phyloP scores from a whole-genome alignment of 108 stramenopile genomes.

The Chaetoceros muelleri region DNA sequence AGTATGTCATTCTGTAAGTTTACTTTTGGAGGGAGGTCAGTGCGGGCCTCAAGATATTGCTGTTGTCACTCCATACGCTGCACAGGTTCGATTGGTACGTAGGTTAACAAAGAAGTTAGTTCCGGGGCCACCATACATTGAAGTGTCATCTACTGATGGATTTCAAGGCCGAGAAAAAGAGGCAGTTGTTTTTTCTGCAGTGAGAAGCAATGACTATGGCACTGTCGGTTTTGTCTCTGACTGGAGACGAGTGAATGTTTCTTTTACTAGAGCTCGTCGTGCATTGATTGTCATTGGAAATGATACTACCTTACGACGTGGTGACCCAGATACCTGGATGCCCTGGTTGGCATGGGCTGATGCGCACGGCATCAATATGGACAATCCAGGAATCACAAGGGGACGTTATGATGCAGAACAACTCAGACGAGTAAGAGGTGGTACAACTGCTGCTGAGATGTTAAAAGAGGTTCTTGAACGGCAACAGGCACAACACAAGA shows the following conservation, averaged over 20 bases:
- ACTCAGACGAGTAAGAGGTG: slow-evolving; percentile 83
- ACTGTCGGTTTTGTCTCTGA: slow-evolving; percentile 96
- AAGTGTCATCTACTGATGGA: slow-evolving; percentile 96
- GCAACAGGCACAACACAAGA: slow-evolving; percentile 82
- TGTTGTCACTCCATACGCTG: slow-evolving; percentile 98
- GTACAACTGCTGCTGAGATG: slow-evolving; percentile 90
- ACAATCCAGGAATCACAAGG: slow-evolving; percentile 73
- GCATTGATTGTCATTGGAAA: slow-evolving; percentile 89
- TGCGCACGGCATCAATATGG: slow-evolving; percentile 86
- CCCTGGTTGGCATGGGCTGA: slow-evolving; percentile 87
- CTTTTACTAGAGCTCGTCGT: slow-evolving; percentile 94
- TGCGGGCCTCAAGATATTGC: slow-evolving; percentile 86
- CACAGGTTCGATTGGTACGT: slow-evolving; percentile 91
- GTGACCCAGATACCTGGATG: slow-evolving; percentile 83
- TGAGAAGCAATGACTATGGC: slow-evolving; percentile 89
- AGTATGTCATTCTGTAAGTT: slow-evolving; percentile 75
- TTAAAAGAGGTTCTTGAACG: slow-evolving; percentile 80
- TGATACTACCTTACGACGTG: slow-evolving; percentile 76
- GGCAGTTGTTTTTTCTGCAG: slow-evolving; percentile 95
- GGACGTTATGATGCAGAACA: slow-evolving; percentile 88
- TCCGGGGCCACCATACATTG: slow-evolving; percentile 66
- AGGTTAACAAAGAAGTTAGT: slow-evolving; percentile 56
- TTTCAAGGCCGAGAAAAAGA: slow-evolving; percentile 99
- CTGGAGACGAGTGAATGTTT: slow-evolving; percentile 97
- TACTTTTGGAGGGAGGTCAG: slow-evolving; percentile 73